A percentile compares a stretch with the other conserved stretches of the same genome.
These are phyloP conservation scores for Phytophthora multivora DNA, from an alignment of 352 stramenopile species.

Conservation along the genomic window DNA sequence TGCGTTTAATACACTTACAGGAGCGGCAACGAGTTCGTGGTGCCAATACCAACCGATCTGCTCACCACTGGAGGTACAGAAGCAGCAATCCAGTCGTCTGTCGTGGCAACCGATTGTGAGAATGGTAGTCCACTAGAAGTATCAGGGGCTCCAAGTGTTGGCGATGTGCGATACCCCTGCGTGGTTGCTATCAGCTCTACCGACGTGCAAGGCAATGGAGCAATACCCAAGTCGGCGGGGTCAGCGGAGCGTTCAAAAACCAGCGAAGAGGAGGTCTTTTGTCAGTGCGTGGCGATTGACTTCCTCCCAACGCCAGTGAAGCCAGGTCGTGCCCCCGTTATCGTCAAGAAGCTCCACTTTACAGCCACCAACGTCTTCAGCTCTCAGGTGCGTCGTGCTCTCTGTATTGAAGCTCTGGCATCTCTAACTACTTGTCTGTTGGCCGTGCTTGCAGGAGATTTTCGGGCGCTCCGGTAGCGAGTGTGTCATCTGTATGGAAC, in stretches of 20 bases:
- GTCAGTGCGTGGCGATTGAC: constrained; percentile 58
- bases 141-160: neutral
- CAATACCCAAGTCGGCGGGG: neutral
- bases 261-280: constrained; percentile 40
- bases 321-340: constrained; percentile 23
- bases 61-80: neutral
- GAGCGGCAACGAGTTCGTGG: constrained; percentile 13
- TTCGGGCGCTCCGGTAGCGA: constrained; percentile 49
- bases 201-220: constrained; percentile 7
- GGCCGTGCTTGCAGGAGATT: constrained; percentile 47
- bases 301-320: constrained; percentile 58
- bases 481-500: constrained; percentile 74
- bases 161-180: constrained; percentile 32
- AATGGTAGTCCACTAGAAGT: neutral
- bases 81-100: constrained; percentile 17
- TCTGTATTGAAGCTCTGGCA: neutral
- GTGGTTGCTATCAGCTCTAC: constrained; percentile 35
- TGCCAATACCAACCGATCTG: constrained; percentile 12
- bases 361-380: constrained; percentile 43
- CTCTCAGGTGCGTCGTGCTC: constrained; percentile 34
- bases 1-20: constrained; percentile 3
- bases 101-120: constrained; percentile 27
- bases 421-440: neutral
- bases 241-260: neutral
- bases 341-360: constrained; percentile 59